Percentiles rank a stretch among this genome's conserved stretches.
Evolutionary conservation across 495 filamentous ascomycete species (phyloP).

Genomic region (Aspergillus steynii): DNA sequence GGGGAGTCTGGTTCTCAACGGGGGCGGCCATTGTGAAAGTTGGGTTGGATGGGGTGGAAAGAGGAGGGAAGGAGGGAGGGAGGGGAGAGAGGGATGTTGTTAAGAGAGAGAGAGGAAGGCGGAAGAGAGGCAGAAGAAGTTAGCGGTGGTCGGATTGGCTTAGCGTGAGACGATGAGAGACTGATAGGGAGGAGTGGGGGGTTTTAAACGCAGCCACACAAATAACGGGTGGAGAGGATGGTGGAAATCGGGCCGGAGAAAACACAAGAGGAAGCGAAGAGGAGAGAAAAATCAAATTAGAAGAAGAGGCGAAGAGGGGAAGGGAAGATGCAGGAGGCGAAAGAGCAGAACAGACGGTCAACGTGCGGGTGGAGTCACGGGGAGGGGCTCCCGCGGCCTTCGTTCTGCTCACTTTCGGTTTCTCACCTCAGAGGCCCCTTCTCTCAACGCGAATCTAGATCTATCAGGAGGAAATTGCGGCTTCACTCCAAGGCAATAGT

Average conservation of each 20-base stretch:
- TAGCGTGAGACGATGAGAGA: not conserved
- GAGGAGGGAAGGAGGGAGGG: constrained; percentile 7
- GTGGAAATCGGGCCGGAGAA: constrained; percentile 7
- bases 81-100: constrained; percentile 14
- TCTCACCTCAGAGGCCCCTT: too few species aligned
- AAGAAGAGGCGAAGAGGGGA: constrained; percentile 1
- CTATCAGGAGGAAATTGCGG: too few species aligned
- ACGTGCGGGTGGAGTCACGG: constrained; percentile 17
- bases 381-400: constrained; percentile 15
- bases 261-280: constrained; percentile 6
- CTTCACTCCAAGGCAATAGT: too few species aligned
- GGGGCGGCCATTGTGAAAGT: constrained; percentile 42
- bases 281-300: constrained; percentile 1
- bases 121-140: constrained; percentile 13
- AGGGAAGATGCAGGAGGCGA: constrained; percentile 12
- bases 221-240: not conserved
- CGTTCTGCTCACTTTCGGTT: too few species aligned
- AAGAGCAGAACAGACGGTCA: constrained; percentile 23
- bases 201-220: not conserved
- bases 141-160: not conserved
- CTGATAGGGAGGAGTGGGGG: constrained; percentile 22
- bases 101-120: constrained; percentile 15
- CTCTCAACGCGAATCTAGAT: too few species aligned
- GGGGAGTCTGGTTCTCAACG: constrained; percentile 46
- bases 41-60: constrained; percentile 1